phyloP scores from a whole-genome alignment of 768 basidiomycete genomes.

The Leccinum longicurvipes region DNA sequence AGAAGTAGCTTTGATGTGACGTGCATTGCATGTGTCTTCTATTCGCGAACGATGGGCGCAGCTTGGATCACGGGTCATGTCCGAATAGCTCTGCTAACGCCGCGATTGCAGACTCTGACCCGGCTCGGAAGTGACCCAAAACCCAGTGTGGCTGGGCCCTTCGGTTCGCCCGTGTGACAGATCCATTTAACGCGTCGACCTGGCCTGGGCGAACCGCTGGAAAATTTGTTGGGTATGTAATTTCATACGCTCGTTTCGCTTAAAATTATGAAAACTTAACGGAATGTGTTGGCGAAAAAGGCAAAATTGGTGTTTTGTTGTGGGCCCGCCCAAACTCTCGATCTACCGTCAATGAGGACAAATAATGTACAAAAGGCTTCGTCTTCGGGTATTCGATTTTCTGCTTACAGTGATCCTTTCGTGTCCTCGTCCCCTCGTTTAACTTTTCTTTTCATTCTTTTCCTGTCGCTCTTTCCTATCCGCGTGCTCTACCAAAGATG shows the following conservation, averaged over 20 bases:
- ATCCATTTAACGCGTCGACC: not conserved
- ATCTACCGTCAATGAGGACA: slow-evolving; percentile 30
- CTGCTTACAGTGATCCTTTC: slow-evolving; percentile 22
- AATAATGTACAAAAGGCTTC: slow-evolving; percentile 33
- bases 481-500: slow-evolving; percentile 7
- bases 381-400: not conserved
- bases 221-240: not conserved
- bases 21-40: not conserved
- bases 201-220: not conserved
- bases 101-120: not conserved
- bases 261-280: slow-evolving; percentile 13
- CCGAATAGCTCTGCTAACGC: not conserved
- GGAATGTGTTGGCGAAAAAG: slow-evolving; percentile 14
- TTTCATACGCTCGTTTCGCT: not conserved
- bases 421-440: slow-evolving; percentile 32
- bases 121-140: not conserved
- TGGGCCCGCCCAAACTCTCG: slow-evolving; percentile 14
- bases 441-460: not conserved
- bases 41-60: not conserved
- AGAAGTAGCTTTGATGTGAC: not conserved
- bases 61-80: not conserved
- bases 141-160: not conserved
- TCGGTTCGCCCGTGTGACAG: not conserved
- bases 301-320: slow-evolving; percentile 8
- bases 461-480: not conserved